Conservation (phyloP, 345 rosid genomes). For the Eutrema yunnanense region DNA sequence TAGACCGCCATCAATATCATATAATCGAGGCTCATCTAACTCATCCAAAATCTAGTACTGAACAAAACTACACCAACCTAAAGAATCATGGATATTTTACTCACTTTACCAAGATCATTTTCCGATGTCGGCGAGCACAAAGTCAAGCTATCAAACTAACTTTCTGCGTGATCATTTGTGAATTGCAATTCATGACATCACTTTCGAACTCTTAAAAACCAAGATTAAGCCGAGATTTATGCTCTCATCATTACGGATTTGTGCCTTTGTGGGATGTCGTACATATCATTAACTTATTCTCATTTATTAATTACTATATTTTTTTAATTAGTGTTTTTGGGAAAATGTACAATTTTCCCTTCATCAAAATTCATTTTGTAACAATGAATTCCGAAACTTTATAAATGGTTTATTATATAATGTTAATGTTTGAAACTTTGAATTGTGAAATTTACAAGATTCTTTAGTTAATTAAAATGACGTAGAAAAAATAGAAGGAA, state of each 20-base stretch:
- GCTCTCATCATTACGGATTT: conserved; percentile 9
- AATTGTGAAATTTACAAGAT: not conserved
- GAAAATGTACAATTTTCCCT: not conserved
- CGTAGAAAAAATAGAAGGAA: not conserved
- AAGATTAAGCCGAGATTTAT: conserved; percentile 24
- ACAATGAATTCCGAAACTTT: not conserved
- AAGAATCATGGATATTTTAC: no score
- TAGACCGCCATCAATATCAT: no score
- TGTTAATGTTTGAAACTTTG: not conserved
- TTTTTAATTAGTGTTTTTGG: not conserved
- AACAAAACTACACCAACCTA: no score
- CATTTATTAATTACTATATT: not conserved
- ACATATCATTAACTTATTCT: not conserved
- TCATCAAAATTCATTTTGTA: not conserved
- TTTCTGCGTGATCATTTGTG: conserved; percentile 28
- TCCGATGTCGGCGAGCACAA: no score
- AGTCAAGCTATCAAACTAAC: not conserved
- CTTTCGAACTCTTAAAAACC: conserved; percentile 10
- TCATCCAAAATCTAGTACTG: no score
- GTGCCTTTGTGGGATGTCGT: not conserved
- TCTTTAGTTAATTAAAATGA: not conserved
- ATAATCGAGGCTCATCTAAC: no score
- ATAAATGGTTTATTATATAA: no score
- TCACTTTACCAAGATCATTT: no score
- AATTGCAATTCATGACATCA: conserved; percentile 3